phyloP scores from a whole-genome alignment of 306 rosid genomes.

The Prosopis cineraria region DNA sequence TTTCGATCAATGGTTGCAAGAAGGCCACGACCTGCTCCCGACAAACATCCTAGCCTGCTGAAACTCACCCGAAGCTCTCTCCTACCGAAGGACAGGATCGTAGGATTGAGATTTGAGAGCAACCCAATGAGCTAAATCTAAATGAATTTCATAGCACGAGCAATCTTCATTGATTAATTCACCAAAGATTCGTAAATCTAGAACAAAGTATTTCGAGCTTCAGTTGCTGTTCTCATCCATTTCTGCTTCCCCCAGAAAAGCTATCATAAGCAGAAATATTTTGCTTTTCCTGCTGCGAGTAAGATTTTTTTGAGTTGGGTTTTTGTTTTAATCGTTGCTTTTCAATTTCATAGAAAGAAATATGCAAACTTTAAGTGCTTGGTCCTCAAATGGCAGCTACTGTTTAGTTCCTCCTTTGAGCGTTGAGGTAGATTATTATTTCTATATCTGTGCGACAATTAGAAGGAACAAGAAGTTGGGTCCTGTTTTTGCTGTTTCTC shows the following conservation, averaged over 20 bases:
- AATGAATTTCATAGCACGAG: background rate
- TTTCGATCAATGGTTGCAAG: background rate
- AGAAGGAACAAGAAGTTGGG: slow-evolving; percentile 44
- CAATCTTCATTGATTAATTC: slow-evolving; percentile 25
- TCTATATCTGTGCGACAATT: slow-evolving; percentile 27
- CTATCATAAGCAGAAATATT: slow-evolving; percentile 4
- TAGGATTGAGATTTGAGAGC: no score
- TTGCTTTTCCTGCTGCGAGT: background rate
- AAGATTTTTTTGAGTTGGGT: no score
- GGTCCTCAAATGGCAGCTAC: slow-evolving; percentile 41
- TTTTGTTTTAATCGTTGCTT: background rate
- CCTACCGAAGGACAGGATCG: background rate
- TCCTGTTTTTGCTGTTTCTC: slow-evolving; percentile 45
- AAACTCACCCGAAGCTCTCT: no score
- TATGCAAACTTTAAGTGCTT: slow-evolving; percentile 52
- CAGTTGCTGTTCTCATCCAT: slow-evolving; percentile 3
- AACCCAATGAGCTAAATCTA: no score
- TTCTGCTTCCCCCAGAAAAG: background rate
- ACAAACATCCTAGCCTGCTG: no score
- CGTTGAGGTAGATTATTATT: no score
- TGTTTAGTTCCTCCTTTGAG: no score
- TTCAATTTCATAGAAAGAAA: slow-evolving; percentile 34
- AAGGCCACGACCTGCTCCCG: background rate
- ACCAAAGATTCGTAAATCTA: background rate
- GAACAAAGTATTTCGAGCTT: no score